Evolutionary conservation across 2,329 filamentous ascomycete genomes (phyloP), one percentile per base, ranked within the genome.

Genomic region (Graphilbum ipis-grandicollis): DNA sequence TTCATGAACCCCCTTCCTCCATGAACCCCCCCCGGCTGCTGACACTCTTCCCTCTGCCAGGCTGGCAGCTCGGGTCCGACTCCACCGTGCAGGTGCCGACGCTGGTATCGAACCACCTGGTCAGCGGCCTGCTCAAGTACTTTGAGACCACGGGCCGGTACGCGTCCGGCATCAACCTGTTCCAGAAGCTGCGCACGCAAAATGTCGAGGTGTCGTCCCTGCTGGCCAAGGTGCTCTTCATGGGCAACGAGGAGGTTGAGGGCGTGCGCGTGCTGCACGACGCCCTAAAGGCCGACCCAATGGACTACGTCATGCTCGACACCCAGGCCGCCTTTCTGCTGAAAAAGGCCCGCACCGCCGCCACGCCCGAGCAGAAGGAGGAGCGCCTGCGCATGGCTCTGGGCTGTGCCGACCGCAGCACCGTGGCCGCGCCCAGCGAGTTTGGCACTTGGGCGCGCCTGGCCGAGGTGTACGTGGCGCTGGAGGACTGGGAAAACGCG

Each of bases 31-130:
- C n/a, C n/a, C n/a, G n/a, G n/a, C 21, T 23, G 10, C 21, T 23
- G 21, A 23, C 21, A 5, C 21, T 23, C 6, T 10, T 23, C 21
- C 5, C 21, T 5, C 21, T 23, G 14, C n/a, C 26, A 88, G 84
- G 86, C 44, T 92, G 86, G 75, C 88, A 96, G 57, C 65, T 98
- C 19, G 92, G 90, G 38, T 96, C 90, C 15, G 90, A 98, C 53
- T 88, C 88, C 0, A 82, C 94, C 50, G 92, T 96, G 5, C 90
- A 98, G 57, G 88, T 98, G 4, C 90, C 90, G 3, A 98, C 93
- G 50, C 79, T 90, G 40, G 90, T 96, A 39, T 92, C 84, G 14
- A 98, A 98, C 52, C 86, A 96, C 55, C 67, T 98, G 29, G 93
- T 88, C 2, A 77, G 83, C n/a, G 90, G 92, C 4, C 71, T 98